Conservation (phyloP, 441 rosid species). For the Eruca vesicaria region DNA sequence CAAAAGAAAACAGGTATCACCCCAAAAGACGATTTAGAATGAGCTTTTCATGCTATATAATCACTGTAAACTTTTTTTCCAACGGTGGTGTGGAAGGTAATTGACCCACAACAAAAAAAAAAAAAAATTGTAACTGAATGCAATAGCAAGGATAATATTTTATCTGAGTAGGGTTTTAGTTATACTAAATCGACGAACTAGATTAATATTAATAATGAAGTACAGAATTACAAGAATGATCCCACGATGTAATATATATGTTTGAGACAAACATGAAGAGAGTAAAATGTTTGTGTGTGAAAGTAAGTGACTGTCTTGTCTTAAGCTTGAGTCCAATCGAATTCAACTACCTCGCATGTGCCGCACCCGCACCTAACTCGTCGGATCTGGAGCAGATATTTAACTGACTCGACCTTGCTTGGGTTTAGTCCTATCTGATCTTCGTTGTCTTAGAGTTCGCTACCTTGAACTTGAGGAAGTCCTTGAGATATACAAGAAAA, state of each 20-base stretch:
- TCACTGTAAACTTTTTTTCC: neutral
- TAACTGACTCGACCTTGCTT: neutral
- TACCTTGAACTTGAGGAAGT: neutral
- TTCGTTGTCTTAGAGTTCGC: neutral
- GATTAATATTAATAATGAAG: neutral
- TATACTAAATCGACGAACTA: neutral
- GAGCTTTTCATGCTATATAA: neutral
- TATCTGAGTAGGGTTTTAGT: neutral
- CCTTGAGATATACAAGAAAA: neutral
- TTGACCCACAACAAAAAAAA: neutral
- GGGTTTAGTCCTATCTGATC: neutral
- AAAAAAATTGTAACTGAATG: too few species aligned
- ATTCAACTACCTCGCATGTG: neutral
- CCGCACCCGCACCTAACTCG: neutral
- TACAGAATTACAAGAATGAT: neutral
- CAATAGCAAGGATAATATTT: neutral
- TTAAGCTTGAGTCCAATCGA: neutral
- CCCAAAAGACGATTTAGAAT: neutral
- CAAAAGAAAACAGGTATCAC: neutral
- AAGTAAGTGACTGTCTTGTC: neutral
- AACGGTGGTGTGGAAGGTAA: neutral
- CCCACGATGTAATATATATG: neutral
- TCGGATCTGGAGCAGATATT: neutral
- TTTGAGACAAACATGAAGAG: neutral
- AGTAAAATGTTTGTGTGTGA: neutral